Conservation (phyloP, 2,329 filamentous ascomycete species). For the Nemania sp. region DNA sequence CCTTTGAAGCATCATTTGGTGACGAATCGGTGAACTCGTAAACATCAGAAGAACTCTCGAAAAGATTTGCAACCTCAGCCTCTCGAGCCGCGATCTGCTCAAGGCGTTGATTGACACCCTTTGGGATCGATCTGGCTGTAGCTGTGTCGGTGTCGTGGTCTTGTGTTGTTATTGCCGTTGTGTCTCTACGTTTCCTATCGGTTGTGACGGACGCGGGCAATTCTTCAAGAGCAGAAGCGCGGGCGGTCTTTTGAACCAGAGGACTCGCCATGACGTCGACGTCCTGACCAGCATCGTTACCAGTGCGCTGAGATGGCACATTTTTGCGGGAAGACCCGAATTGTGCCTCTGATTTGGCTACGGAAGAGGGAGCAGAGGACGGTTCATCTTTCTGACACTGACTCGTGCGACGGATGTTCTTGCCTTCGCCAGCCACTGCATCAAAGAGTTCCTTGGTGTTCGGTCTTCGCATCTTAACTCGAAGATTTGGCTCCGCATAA, state of each 20-base stretch:
- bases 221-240: conserved; percentile 33
- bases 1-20: conserved; percentile 40
- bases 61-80: conserved; percentile 37
- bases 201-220: conserved; percentile 44
- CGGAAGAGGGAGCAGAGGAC: conserved; percentile 35
- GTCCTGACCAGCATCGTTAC: conserved; percentile 9
- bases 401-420: conserved; percentile 52
- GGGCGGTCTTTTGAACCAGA: conserved; percentile 46
- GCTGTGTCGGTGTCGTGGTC: conserved; percentile 20
- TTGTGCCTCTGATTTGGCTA: conserved; percentile 40
- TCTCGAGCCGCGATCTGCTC: conserved; percentile 39
- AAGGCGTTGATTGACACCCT: conserved; percentile 34
- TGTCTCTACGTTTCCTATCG: conserved; percentile 49
- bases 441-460: conserved; percentile 73
- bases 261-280: conserved; percentile 46
- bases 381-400: conserved; percentile 40
- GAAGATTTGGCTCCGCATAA: conserved; percentile 80
- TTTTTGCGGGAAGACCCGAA: conserved; percentile 42
- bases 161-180: conserved; percentile 33
- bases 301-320: conserved; percentile 21
- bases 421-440: conserved; percentile 70
- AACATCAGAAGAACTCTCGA: conserved; percentile 47
- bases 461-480: conserved; percentile 82
- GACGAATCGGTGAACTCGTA: conserved; percentile 60
- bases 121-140: conserved; percentile 22